phyloP scores from a whole-genome alignment of 108 stramenopile genomes.

The Skeletonema marinoi region DNA sequence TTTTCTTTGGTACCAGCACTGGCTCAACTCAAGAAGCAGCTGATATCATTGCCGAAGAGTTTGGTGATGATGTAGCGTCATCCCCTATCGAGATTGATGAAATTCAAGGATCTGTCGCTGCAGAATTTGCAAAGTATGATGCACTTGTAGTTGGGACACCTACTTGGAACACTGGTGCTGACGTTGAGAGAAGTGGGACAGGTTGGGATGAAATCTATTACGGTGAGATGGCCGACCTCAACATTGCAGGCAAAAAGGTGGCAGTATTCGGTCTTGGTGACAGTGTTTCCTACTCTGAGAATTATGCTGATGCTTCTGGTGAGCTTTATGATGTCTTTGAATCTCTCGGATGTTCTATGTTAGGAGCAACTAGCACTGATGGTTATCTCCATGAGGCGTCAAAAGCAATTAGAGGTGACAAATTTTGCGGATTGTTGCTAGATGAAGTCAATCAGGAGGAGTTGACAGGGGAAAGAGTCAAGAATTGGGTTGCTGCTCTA shows the following conservation, averaged over 20 bases:
- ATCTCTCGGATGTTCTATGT: slow-evolving; percentile 73
- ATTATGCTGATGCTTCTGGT: slow-evolving; percentile 89
- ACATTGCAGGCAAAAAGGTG: slow-evolving; percentile 75
- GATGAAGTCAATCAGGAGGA: slow-evolving; percentile 92
- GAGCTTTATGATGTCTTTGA: slow-evolving; percentile 89
- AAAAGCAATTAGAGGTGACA: slow-evolving; percentile 83
- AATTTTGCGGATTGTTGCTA: slow-evolving; percentile 82
- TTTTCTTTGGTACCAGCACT: slow-evolving; percentile 84
- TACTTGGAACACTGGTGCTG: slow-evolving; percentile 82
- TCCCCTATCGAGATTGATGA: slow-evolving; percentile 82
- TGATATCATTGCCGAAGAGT: slow-evolving; percentile 59
- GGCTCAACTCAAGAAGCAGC: slow-evolving; percentile 78
- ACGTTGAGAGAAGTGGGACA: slow-evolving; percentile 82
- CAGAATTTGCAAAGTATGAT: slow-evolving; percentile 72
- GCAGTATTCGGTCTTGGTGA: slow-evolving; percentile 91
- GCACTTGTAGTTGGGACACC: slow-evolving; percentile 73
- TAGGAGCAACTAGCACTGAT: slow-evolving; percentile 76
- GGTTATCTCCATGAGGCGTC: slow-evolving; percentile 85
- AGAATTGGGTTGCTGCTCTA: slow-evolving; percentile 80
- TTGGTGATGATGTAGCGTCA: slow-evolving; percentile 67
- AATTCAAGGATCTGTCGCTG: slow-evolving; percentile 58
- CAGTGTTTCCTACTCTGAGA: slow-evolving; percentile 73
- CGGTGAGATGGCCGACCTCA: slow-evolving; percentile 56
- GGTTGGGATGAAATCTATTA: slow-evolving; percentile 94
- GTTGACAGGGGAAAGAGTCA: slow-evolving; percentile 66